These are phyloP conservation scores for Picochlorum sp. DNA, from an alignment of 139 green algal species.

Conservation along the genomic window DNA sequence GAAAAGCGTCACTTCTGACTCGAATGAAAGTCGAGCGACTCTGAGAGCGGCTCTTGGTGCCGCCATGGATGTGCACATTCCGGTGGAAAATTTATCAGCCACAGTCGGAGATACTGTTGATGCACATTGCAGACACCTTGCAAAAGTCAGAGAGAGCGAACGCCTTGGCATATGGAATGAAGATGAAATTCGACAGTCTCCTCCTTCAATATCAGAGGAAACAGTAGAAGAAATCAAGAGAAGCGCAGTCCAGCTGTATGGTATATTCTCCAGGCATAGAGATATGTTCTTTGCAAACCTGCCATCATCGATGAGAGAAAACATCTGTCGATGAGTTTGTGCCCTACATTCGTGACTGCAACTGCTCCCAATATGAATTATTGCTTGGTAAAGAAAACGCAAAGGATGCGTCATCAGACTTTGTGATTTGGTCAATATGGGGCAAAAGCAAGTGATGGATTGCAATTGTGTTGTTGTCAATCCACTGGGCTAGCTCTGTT, in stretches of 20 bases:
- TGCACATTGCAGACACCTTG: constrained; percentile 12
- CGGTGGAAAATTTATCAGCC: constrained; percentile 2
- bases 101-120: constrained; percentile 25
- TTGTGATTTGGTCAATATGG: constrained; percentile 19
- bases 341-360: not conserved
- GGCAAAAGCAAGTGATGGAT: constrained; percentile 13
- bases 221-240: constrained; percentile 28
- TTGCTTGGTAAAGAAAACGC: constrained; percentile 13
- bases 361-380: constrained; percentile 17
- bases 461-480: constrained; percentile 24
- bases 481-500: constrained; percentile 16
- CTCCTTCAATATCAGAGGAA: constrained; percentile 6
- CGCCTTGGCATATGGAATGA: constrained; percentile 34
- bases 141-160: constrained; percentile 27
- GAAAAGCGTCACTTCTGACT: constrained; percentile 7
- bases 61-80: constrained; percentile 23
- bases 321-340: constrained; percentile 11
- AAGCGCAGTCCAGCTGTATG: constrained; percentile 36
- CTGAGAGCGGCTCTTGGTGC: constrained; percentile 36
- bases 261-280: constrained; percentile 35
- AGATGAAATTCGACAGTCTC: constrained; percentile 14
- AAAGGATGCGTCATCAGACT: not conserved
- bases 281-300: constrained; percentile 53
- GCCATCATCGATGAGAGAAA: constrained; percentile 21
- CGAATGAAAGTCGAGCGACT: constrained; percentile 19